Conservation (phyloP, 2,329 filamentous ascomycete genomes). For the Ceratocystis eucalypticola region DNA sequence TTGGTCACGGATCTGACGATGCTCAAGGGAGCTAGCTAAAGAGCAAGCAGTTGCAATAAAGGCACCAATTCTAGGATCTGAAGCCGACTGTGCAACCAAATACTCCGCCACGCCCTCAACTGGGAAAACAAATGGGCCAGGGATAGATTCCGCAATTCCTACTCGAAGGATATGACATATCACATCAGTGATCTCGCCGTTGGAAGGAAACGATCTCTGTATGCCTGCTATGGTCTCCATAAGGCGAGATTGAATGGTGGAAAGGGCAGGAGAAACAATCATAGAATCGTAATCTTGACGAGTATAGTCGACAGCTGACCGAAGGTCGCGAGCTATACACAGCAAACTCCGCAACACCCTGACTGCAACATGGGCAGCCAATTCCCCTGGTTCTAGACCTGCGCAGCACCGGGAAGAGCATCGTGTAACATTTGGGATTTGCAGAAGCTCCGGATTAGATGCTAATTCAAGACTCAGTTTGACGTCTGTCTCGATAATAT, state of each 20-base stretch:
- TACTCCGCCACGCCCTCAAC: conserved; percentile 52
- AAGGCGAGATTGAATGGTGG: conserved; percentile 33
- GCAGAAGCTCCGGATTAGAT: conserved; percentile 2
- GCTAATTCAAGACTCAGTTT: conserved; percentile 12
- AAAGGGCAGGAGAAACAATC: conserved; percentile 21
- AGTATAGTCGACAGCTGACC: conserved; percentile 52
- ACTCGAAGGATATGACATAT: conserved; percentile 58
- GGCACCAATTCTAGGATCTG: conserved; percentile 53
- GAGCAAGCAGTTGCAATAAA: conserved; percentile 60
- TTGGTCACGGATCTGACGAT: conserved; percentile 32
- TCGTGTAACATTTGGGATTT: conserved; percentile 13
- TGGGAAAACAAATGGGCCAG: conserved; percentile 66
- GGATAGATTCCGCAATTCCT: conserved; percentile 60
- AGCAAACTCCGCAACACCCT: conserved; percentile 53
- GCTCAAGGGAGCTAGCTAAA: conserved; percentile 48
- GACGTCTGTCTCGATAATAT: conserved; percentile 23
- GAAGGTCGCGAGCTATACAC: conserved; percentile 55
- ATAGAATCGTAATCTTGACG: conserved; percentile 21
- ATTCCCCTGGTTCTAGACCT: conserved; percentile 28
- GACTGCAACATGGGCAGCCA: conserved; percentile 37
- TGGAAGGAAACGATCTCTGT: conserved; percentile 40
- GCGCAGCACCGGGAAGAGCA: conserved; percentile 16
- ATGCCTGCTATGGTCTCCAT: conserved; percentile 35
- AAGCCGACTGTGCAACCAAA: conserved; percentile 43
- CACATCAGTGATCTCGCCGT: conserved; percentile 56